These are phyloP conservation scores for Globisporangium perplexum DNA, from an alignment of 352 stramenopile species.

Conservation along the genomic window DNA sequence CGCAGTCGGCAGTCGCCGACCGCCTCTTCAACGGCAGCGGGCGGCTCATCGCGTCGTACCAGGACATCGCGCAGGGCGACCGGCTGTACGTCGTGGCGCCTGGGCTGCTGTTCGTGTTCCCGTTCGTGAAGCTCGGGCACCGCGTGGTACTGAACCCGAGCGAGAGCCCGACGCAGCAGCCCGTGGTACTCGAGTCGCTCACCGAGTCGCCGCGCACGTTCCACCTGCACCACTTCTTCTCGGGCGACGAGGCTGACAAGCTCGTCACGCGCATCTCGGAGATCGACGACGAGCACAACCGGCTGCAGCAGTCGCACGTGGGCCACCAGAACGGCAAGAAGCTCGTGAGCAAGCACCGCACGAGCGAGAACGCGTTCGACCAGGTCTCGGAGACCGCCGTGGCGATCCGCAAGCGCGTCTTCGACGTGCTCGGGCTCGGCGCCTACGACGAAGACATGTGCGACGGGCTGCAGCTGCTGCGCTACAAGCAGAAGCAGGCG, in stretches of 20 bases:
- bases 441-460: conserved; percentile 88
- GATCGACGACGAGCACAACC: conserved; percentile 78
- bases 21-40: conserved; percentile 71
- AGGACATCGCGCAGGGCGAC: conserved; percentile 46
- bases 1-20: conserved; percentile 41
- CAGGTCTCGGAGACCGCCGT: conserved; percentile 67
- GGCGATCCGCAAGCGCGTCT: conserved; percentile 79
- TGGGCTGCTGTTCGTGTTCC: conserved; percentile 67
- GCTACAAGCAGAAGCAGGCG: conserved; percentile 93
- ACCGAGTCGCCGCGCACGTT: conserved; percentile 83
- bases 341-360: conserved; percentile 61
- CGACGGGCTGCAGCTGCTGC: conserved; percentile 94
- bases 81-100: conserved; percentile 71
- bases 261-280: conserved; percentile 75
- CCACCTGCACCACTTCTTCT: conserved; percentile 87
- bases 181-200: conserved; percentile 69
- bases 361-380: conserved; percentile 89
- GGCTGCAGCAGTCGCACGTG: conserved; percentile 78
- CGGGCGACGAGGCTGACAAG: conserved; percentile 64
- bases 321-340: conserved; percentile 71
- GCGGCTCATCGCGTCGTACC: conserved; percentile 41
- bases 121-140: conserved; percentile 77
- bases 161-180: conserved; percentile 47
- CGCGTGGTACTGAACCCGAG: conserved; percentile 47
- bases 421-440: conserved; percentile 88